Evolutionary conservation across 1,284 basidiomycete species (phyloP).

Genomic region (Coniophora puteana): DNA sequence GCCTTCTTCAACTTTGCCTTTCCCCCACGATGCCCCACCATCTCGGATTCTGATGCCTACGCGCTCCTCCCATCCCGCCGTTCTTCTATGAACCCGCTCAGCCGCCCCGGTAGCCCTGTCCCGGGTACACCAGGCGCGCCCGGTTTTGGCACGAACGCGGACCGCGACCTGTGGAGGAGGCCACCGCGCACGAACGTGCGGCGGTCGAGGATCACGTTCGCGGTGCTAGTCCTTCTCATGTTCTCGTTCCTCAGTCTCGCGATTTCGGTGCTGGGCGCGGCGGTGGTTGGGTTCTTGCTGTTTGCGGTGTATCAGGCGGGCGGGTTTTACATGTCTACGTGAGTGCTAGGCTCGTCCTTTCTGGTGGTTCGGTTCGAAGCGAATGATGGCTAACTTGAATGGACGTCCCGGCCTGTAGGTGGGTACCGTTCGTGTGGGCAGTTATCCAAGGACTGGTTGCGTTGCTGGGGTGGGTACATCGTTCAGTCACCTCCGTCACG

Average conservation of each 20-base stretch:
- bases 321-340: conserved; percentile 79
- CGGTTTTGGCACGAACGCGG: conserved; percentile 15
- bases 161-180: conserved; percentile 12
- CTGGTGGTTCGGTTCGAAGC: conserved; percentile 2
- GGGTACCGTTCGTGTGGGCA: conserved; percentile 80
- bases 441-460: conserved; percentile 66
- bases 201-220: conserved; percentile 59
- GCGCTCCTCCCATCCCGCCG: conserved; percentile 9
- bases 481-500: conserved; percentile 2
- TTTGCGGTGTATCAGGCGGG: conserved; percentile 68
- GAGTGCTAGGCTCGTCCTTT: conserved; percentile 28
- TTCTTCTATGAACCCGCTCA: neutral
- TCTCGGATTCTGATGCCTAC: conserved; percentile 5
- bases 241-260: conserved; percentile 55
- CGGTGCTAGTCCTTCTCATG: conserved; percentile 59
- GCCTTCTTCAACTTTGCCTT: conserved; percentile 69
- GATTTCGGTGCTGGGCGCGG: conserved; percentile 66
- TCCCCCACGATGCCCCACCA: conserved; percentile 33
- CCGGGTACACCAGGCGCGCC: neutral
- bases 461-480: conserved; percentile 52
- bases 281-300: conserved; percentile 68
- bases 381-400: conserved; percentile 3
- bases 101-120: conserved; percentile 1
- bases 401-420: conserved; percentile 42
- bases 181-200: conserved; percentile 39